Conservation (phyloP, 2,329 filamentous ascomycete species). For the Dactylonectria estremocensis region DNA sequence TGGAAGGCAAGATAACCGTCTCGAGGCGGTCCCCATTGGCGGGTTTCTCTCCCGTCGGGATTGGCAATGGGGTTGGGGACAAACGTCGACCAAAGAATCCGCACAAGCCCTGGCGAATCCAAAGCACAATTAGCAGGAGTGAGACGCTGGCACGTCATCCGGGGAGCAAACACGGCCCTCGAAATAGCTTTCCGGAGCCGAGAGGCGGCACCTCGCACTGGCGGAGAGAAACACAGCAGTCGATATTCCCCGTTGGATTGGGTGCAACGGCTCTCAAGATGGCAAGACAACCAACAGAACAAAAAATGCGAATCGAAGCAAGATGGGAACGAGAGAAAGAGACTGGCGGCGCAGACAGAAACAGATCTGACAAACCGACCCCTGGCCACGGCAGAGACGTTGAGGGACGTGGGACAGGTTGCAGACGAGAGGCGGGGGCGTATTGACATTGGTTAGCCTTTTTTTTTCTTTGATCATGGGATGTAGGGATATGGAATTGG, state of each 20-base stretch:
- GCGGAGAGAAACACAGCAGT: slow-evolving; percentile 26
- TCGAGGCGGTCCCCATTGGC: slow-evolving; percentile 32
- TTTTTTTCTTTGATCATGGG: not conserved
- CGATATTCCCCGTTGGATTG: slow-evolving; percentile 29
- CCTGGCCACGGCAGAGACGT: slow-evolving; percentile 44
- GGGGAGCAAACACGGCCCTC: slow-evolving; percentile 31
- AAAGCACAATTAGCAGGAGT: not conserved
- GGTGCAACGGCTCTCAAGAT: not conserved
- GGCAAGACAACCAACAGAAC: not conserved
- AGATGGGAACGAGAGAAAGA: not conserved
- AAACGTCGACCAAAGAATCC: no score
- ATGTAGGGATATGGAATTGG: slow-evolving; percentile 3
- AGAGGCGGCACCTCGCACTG: slow-evolving; percentile 1
- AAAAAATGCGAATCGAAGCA: not conserved
- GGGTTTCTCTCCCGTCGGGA: slow-evolving; percentile 19
- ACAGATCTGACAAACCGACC: slow-evolving; percentile 9
- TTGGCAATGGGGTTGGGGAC: not conserved
- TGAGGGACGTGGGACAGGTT: slow-evolving; percentile 45
- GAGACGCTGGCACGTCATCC: slow-evolving; percentile 25
- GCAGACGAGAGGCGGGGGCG: slow-evolving; percentile 38
- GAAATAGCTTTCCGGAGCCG: slow-evolving; percentile 38
- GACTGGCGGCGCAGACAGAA: not conserved
- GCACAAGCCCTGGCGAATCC: not conserved
- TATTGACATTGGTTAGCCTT: not conserved
- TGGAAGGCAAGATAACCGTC: slow-evolving; percentile 28